Conservation (phyloP, 1,284 basidiomycete species). For the Boletus albobrunnescens region DNA sequence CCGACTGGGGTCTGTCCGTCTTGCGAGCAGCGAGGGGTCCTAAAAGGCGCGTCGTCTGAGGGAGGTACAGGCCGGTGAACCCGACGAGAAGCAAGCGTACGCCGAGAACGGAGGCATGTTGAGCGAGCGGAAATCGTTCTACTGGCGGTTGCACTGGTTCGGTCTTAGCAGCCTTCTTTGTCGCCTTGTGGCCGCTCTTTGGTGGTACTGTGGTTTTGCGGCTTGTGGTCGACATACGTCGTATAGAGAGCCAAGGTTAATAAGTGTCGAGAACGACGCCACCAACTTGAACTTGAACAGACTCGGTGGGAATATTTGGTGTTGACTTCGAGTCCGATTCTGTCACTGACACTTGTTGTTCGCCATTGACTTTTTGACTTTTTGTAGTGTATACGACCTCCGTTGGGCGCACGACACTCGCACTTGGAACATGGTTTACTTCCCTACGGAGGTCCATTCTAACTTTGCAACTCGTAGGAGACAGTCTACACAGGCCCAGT, state of each 20-base stretch:
- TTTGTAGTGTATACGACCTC: no score
- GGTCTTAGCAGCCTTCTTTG: not conserved
- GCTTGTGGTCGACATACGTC: slow-evolving; percentile 10
- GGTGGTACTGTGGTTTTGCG: not conserved
- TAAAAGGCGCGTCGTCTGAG: slow-evolving; percentile 52
- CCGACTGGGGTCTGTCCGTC: slow-evolving; percentile 61
- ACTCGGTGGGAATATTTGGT: no score
- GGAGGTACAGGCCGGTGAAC: slow-evolving; percentile 65
- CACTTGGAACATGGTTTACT: no score
- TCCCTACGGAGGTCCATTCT: no score
- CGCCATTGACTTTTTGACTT: no score
- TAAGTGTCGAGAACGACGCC: no score
- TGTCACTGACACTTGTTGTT: no score
- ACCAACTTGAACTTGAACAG: no score
- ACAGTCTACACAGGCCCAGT: no score
- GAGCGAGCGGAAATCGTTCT: slow-evolving; percentile 40
- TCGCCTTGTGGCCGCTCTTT: slow-evolving; percentile 1
- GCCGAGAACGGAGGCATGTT: slow-evolving; percentile 70
- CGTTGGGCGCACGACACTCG: no score
- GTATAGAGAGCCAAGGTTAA: not conserved
- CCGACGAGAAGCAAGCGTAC: slow-evolving; percentile 65
- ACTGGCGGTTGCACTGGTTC: not conserved
- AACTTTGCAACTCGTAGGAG: no score
- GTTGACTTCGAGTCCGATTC: no score
- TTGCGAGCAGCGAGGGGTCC: slow-evolving; percentile 28